Percentiles rank a stretch among this genome's conserved stretches.
These are phyloP conservation scores for Kokia cookei DNA, from an alignment of 441 rosid species.

Conservation along the genomic window DNA sequence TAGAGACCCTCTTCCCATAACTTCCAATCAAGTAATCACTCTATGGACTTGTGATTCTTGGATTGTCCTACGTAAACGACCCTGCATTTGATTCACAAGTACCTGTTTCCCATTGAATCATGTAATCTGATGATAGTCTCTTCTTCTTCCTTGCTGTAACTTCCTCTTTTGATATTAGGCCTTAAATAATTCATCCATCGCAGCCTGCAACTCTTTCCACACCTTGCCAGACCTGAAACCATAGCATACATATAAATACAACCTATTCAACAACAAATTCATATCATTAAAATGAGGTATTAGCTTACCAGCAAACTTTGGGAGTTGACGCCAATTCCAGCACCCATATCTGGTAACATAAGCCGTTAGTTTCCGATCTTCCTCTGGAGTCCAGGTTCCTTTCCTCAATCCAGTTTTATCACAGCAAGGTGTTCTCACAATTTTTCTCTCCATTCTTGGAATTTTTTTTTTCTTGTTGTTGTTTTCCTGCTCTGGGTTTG, in stretches of 20 bases:
- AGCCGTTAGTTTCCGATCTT: slow-evolving; percentile 40
- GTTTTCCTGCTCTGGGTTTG: neutral
- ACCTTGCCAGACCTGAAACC: slow-evolving; percentile 43
- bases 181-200: slow-evolving; percentile 62
- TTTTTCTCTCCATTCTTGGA: neutral
- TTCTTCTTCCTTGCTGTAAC: slow-evolving; percentile 47
- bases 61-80: neutral
- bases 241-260: neutral
- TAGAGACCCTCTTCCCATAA: neutral
- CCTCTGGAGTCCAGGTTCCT: slow-evolving; percentile 67
- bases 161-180: slow-evolving; percentile 55
- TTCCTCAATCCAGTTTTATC: slow-evolving; percentile 44
- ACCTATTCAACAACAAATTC: neutral
- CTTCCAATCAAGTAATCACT: neutral
- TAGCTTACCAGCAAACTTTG: slow-evolving; percentile 49
- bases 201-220: slow-evolving; percentile 69
- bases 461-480: no score
- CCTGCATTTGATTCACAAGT: neutral
- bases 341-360: slow-evolving; percentile 47
- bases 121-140: slow-evolving; percentile 39
- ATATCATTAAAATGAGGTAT: no score
- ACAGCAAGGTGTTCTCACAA: slow-evolving; percentile 51
- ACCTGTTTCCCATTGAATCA: slow-evolving; percentile 42
- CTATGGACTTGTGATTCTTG: neutral
- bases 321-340: slow-evolving; percentile 70